These are phyloP conservation scores for Candida sonorensis DNA, from an alignment of 805 yeast genomes.

Conservation along the genomic window DNA sequence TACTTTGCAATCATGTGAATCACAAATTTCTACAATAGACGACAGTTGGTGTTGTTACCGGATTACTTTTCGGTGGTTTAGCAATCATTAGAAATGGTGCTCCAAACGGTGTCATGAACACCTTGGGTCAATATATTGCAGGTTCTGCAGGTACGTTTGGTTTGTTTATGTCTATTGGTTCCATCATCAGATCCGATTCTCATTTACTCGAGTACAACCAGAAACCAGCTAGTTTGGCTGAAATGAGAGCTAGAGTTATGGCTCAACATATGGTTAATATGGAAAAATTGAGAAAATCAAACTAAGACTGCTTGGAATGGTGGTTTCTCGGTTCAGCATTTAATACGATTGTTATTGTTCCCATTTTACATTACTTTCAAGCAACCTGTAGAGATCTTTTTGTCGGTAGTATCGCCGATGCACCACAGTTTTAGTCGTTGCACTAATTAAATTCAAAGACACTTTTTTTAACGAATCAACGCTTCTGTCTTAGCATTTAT, in stretches of 20 bases:
- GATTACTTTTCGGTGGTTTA: conserved; percentile 89
- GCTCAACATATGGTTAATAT: conserved; percentile 31
- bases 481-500: too few relatives aligned
- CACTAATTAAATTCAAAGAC: too few relatives aligned
- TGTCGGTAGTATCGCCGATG: too few relatives aligned
- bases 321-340: too few relatives aligned
- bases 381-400: too few relatives aligned
- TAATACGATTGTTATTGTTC: too few relatives aligned
- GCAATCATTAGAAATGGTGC: conserved; percentile 90
- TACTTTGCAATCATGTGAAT: too few relatives aligned
- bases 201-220: conserved; percentile 16
- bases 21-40: conserved; percentile 32
- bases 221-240: conserved; percentile 27
- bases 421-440: too few relatives aligned
- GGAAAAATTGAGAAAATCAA: conserved; percentile 18
- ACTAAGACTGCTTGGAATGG: not conserved
- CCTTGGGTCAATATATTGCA: conserved; percentile 91
- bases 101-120: conserved; percentile 96
- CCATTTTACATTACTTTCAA: too few relatives aligned
- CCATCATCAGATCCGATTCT: conserved; percentile 76
- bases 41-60: conserved; percentile 89
- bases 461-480: too few relatives aligned
- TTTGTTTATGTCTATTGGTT: conserved; percentile 92
- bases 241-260: conserved; percentile 35
- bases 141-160: conserved; percentile 98